Base-by-base conservation (phyloP, 2,329 filamentous ascomycete genomes). In the Decorospora gaudefroyi region DNA sequence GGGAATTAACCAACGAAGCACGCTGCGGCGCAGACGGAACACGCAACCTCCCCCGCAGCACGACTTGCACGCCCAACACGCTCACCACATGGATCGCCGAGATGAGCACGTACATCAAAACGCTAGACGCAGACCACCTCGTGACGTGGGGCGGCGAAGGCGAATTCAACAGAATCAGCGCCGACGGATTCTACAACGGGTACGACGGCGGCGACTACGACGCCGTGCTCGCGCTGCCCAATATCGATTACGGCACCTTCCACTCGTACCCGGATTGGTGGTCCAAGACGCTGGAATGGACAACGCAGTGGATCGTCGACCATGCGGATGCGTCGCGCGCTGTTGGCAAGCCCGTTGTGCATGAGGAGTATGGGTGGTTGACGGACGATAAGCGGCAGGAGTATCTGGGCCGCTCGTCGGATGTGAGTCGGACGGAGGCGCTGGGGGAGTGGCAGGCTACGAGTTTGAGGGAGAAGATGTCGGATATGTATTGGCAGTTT, bases 401-500 rank as follows among this genome's bases (percentile, higher is more conserved):
- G 49, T 74, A 76, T 43, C 69, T 74, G 1, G 74, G 74, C 43
- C 71, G 64, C 26, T 68, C 72, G 0, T 65, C 67, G n/a, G 72
- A 76, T 42, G 65, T 71, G 23, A 76, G 76, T 0, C 60, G 79
- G 0, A 37, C 72, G 0, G 71, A 76, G 36, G 77, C 76, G 1
- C 46, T 80, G 2, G 70, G 72, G 8, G 64, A 68, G 21, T 81
- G 78, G 78, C 79, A 81, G 62, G 66, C 69, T 16, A 77, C 77
- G 4, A 70, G 66, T 10, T 51, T 78, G 5, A 65, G 74, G 42
- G 72, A 78, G 55, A 73, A 75, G 51, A 69, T 82, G 59, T 65
- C 75, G 2, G 78, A 80, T 48, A 70, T 80, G 72, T 82, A 74
- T 64, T 82, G 79, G 79, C 79, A 82, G 49, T 81, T 71, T 51